These are phyloP conservation scores for Jackrogersella multiformis DNA, from an alignment of 495 filamentous ascomycete species.

Conservation along the genomic window DNA sequence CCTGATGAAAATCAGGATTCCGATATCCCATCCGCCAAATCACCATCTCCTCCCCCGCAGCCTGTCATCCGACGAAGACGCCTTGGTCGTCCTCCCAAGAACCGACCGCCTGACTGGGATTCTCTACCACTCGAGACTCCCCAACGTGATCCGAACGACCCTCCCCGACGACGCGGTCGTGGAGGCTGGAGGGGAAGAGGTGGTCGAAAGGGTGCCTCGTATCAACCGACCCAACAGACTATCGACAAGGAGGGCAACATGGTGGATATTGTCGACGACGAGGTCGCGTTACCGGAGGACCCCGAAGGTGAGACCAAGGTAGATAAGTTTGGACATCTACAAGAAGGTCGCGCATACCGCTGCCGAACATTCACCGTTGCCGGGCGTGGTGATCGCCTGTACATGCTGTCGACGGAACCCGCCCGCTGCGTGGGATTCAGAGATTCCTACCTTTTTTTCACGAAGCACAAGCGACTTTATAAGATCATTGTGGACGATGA, in stretches of 20 bases:
- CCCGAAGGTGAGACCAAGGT: conserved; percentile 92
- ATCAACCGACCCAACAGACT: conserved; percentile 75
- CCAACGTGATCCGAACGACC: conserved; percentile 61
- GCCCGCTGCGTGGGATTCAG: conserved; percentile 96
- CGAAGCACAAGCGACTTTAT: conserved; percentile 91
- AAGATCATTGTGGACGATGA: conserved; percentile 96
- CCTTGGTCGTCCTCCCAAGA: conserved; percentile 86
- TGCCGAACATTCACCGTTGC: conserved; percentile 92
- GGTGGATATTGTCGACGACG: conserved; percentile 90
- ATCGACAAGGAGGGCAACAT: conserved; percentile 95
- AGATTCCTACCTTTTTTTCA: conserved; percentile 98
- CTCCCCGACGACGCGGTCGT: conserved; percentile 72
- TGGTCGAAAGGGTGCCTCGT: conserved; percentile 78
- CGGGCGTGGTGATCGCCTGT: conserved; percentile 83
- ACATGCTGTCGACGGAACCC: conserved; percentile 98
- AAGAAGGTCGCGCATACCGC: conserved; percentile 86
- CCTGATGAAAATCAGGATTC: conserved; percentile 50
- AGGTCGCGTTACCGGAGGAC: conserved; percentile 88
- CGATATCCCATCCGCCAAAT: conserved; percentile 49
- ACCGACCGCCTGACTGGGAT: conserved; percentile 79
- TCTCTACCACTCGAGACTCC: conserved; percentile 64
- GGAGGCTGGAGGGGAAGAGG: conserved; percentile 73
- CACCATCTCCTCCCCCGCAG: conserved; percentile 65
- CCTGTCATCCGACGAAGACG: conserved; percentile 75
- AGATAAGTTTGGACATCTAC: conserved; percentile 82